phyloP scores from a whole-genome alignment of 2,329 filamentous ascomycete genomes.

The Fusarium tanahbumbuense region DNA sequence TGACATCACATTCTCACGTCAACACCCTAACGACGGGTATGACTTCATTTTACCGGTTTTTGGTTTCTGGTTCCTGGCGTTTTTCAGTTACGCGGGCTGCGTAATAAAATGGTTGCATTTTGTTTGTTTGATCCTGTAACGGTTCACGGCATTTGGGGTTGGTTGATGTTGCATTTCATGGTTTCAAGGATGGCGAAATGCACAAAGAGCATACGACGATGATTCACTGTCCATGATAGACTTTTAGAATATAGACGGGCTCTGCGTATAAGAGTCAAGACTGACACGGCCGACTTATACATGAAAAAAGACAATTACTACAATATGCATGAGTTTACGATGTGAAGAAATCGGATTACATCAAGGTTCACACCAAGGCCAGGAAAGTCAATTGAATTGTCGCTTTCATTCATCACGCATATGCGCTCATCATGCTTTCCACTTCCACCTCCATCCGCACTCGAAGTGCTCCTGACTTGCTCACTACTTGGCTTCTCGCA shows the following conservation, averaged over 20 bases:
- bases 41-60: neutral
- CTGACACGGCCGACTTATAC: neutral
- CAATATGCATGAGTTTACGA: neutral
- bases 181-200: constrained; percentile 9
- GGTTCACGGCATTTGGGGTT: constrained; percentile 13
- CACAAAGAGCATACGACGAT: constrained; percentile 26
- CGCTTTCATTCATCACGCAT: constrained; percentile 46
- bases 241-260: constrained; percentile 29
- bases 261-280: constrained; percentile 4
- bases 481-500: constrained; percentile 6
- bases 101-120: constrained; percentile 17
- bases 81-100: constrained; percentile 11
- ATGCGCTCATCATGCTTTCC: constrained; percentile 29
- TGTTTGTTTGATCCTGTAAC: constrained; percentile 9
- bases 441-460: neutral
- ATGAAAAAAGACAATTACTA: neutral
- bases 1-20: neutral
- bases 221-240: constrained; percentile 22
- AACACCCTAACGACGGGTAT: neutral
- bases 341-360: neutral
- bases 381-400: constrained; percentile 28
- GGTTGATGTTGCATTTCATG: constrained; percentile 14
- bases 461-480: constrained; percentile 1
- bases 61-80: constrained; percentile 17
- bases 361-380: neutral